phyloP scores from a whole-genome alignment of 371 early-diverging fungal genomes.

The Lichtheimia ornata region DNA sequence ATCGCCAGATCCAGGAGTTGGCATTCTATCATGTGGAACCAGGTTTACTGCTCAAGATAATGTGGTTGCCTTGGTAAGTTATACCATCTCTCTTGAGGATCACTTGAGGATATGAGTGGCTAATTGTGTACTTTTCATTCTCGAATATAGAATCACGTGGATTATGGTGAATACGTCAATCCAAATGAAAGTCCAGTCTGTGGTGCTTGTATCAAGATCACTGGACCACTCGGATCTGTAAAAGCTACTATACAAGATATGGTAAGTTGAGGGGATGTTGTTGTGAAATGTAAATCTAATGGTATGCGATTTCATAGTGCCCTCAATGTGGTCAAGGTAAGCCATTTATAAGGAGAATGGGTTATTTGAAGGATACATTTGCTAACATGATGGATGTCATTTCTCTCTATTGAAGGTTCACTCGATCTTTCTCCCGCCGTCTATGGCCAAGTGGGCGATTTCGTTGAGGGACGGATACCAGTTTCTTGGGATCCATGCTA shows the following conservation, averaged over 20 bases:
- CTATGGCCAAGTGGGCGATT: constrained; percentile 35
- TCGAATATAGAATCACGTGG: constrained; percentile 32
- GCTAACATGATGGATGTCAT: no score
- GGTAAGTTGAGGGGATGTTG: constrained; percentile 15
- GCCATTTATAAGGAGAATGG: neutral
- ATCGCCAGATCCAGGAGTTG: constrained; percentile 43
- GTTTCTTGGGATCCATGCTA: constrained; percentile 46
- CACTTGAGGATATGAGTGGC: neutral
- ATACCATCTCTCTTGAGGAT: neutral
- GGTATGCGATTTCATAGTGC: constrained; percentile 13
- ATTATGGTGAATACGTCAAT: constrained; percentile 40
- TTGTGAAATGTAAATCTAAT: no score
- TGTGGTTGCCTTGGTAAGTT: constrained; percentile 42
- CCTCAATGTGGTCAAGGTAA: constrained; percentile 40
- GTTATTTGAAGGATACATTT: no score
- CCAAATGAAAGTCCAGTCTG: constrained; percentile 49
- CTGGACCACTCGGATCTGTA: constrained; percentile 37
- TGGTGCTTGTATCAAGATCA: constrained; percentile 42
- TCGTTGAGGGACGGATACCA: constrained; percentile 37
- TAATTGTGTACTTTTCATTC: neutral
- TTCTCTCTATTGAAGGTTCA: constrained; percentile 20
- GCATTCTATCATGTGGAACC: constrained; percentile 41
- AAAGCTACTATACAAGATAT: constrained; percentile 47
- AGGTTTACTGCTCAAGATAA: constrained; percentile 38
- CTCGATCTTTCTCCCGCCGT: constrained; percentile 49